Evolutionary conservation across 768 basidiomycete species (phyloP), one percentile per base, ranked within the genome.

Genomic region (Boletus eberwhitei): DNA sequence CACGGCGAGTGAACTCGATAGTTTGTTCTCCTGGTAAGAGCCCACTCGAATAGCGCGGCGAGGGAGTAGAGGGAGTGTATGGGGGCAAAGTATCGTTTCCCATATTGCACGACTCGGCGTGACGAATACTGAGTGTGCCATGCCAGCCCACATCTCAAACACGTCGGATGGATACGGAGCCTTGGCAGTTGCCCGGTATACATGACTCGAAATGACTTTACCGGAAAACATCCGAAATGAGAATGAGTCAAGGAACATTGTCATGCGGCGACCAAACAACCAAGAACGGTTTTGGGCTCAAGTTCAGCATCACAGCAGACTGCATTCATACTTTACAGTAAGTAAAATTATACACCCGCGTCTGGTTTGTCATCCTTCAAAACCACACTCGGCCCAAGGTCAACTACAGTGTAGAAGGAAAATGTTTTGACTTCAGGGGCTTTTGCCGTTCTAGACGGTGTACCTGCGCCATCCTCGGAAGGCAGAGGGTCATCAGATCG

Each of bases 391-490:
- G 75, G 69, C 3, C 93, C 93, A 16, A 96, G 78, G 64, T 90
- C 85, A 16, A 95, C 85, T 5, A 87, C 84, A 0, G 87, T 88
- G 66, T 90, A 94, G 71, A 96, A 97, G 31, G 88, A 84, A 70
- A 96, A 95, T 7, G 88, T 91, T 74, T 93, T 93, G 61, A 85
- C 83, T 66, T 90, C 90, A 3, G 87, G 83, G 1, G 73, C 67
- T 58, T 83, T 82, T 45, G 73, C 67, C n/a, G 77, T 72, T 39
- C 77, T 73, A 16, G 74, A 74, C 9, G 71, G 73, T n/a, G 72
- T 75, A 48, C 62, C 75, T 24, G 80, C 80, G 48, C 81, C 82
- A 56, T 83, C 80, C 49, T 87, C 85, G 1, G 83, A 80, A 14
- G 83, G 81, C 3, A 83, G 77, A 22, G 85, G 79, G 56, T 97